Percentiles rank a stretch among this genome's conserved stretches.
phyloP scores from a whole-genome alignment of 129 eudicot species.

The Saussurea involucrata region DNA sequence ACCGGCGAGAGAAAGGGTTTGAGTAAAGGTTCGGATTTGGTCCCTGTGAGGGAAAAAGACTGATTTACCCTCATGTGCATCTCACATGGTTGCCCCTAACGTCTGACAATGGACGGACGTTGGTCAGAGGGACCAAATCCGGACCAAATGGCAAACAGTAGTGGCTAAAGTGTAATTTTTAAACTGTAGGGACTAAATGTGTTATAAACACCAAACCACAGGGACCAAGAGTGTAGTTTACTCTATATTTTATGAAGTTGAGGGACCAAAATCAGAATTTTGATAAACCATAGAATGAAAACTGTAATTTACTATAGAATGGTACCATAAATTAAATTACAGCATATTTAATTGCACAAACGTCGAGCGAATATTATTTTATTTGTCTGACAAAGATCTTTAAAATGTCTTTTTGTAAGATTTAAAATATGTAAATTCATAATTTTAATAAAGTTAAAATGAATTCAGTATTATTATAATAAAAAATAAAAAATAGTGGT shows the following conservation, averaged over 20 bases:
- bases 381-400: conserved; percentile 14
- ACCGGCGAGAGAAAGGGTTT: no score
- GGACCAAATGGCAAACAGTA: no score
- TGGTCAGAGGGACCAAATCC: no score
- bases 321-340: background rate
- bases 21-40: no score
- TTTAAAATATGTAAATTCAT: background rate
- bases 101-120: no score
- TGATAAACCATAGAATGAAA: background rate
- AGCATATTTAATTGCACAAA: conserved; percentile 1
- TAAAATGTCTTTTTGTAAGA: conserved; percentile 7
- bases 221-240: no score
- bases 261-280: background rate
- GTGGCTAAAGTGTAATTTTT: no score
- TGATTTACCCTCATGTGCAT: no score
- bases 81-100: no score
- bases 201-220: no score
- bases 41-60: no score
- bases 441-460: background rate
- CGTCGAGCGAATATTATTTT: conserved; percentile 17
- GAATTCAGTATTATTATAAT: background rate
- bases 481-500: background rate
- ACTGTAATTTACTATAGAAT: background rate
- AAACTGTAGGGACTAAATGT: no score
- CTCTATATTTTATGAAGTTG: background rate